These are phyloP conservation scores for Ustilago cynodontis DNA, from an alignment of 1,284 basidiomycete species.

Conservation along the genomic window DNA sequence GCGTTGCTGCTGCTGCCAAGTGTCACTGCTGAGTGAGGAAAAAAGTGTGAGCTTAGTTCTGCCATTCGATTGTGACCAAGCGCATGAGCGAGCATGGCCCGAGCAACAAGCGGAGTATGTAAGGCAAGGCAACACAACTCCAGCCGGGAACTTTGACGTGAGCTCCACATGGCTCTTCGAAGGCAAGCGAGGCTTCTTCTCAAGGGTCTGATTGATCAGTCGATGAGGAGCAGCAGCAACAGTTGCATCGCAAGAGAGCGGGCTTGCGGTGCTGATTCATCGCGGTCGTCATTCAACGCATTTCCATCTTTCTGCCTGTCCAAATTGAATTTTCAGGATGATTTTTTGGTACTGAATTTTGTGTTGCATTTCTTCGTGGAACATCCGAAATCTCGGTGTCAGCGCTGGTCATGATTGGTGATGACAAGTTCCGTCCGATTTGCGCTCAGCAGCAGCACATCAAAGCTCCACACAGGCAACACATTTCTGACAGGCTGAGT, in stretches of 20 bases:
- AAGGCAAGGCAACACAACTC: background rate
- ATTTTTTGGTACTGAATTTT: too few relatives aligned
- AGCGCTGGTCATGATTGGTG: too few relatives aligned
- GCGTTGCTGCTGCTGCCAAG: background rate
- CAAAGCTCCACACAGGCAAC: too few relatives aligned
- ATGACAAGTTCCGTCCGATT: too few relatives aligned
- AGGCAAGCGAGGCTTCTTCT: background rate
- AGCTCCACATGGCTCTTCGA: slow-evolving; percentile 15
- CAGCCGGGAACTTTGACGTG: background rate
- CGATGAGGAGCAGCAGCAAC: background rate
- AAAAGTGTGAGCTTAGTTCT: background rate
- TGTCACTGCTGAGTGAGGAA: slow-evolving; percentile 7
- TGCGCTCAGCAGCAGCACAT: background rate
- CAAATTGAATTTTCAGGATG: too few relatives aligned
- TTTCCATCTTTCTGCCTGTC: background rate
- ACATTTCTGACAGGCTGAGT: slow-evolving; percentile 1
- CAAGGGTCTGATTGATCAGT: background rate
- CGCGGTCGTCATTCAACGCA: slow-evolving; percentile 15
- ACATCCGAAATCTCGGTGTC: too few relatives aligned
- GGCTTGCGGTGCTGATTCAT: slow-evolving; percentile 25
- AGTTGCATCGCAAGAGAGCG: background rate
- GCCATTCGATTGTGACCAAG: background rate
- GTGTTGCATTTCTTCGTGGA: too few relatives aligned
- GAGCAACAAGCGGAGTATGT: background rate
- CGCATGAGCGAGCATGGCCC: slow-evolving; percentile 1